Evolutionary conservation across 371 early-diverging fungal species (phyloP).

Genomic region (Capillidium rhysosporum): DNA sequence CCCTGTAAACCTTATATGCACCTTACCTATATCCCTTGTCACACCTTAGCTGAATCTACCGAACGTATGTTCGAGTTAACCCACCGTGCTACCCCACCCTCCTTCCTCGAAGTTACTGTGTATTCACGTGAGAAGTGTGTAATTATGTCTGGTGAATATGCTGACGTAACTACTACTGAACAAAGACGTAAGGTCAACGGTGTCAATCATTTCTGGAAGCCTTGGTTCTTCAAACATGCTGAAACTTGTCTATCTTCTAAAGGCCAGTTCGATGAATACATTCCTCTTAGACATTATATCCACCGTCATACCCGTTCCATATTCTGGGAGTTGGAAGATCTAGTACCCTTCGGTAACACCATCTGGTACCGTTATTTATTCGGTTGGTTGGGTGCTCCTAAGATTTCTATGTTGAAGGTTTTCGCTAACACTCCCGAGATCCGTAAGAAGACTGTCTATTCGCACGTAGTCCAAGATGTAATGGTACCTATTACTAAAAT

Average conservation of each 20-base stretch:
- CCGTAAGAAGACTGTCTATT: slow-evolving; percentile 12
- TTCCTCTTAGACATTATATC: slow-evolving; percentile 22
- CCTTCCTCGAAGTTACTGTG: slow-evolving; percentile 18
- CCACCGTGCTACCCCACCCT: slow-evolving; percentile 10
- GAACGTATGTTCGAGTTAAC: slow-evolving; percentile 12
- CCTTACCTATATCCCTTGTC: slow-evolving; percentile 13
- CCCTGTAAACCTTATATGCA: slow-evolving; percentile 18
- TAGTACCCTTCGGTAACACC: slow-evolving; percentile 19
- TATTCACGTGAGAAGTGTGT: slow-evolving; percentile 16
- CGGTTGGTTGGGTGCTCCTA: slow-evolving; percentile 20
- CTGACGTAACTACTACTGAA: slow-evolving; percentile 10
- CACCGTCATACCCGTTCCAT: slow-evolving; percentile 24
- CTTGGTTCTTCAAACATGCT: slow-evolving; percentile 23
- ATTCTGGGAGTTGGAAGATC: slow-evolving; percentile 19
- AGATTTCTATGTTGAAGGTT: slow-evolving; percentile 16
- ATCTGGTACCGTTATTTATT: slow-evolving; percentile 15
- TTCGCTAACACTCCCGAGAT: slow-evolving; percentile 13
- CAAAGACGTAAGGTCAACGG: slow-evolving; percentile 11
- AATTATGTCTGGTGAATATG: slow-evolving; percentile 18
- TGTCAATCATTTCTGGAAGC: slow-evolving; percentile 18
- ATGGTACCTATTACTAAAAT: slow-evolving; percentile 16
- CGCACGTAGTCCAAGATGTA: slow-evolving; percentile 18
- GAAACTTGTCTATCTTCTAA: slow-evolving; percentile 10
- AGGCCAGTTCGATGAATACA: slow-evolving; percentile 16
- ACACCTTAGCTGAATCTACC: slow-evolving; percentile 4